Base-by-base conservation (phyloP, 306 rosid genomes). In the Acacia crassicarpa region DNA sequence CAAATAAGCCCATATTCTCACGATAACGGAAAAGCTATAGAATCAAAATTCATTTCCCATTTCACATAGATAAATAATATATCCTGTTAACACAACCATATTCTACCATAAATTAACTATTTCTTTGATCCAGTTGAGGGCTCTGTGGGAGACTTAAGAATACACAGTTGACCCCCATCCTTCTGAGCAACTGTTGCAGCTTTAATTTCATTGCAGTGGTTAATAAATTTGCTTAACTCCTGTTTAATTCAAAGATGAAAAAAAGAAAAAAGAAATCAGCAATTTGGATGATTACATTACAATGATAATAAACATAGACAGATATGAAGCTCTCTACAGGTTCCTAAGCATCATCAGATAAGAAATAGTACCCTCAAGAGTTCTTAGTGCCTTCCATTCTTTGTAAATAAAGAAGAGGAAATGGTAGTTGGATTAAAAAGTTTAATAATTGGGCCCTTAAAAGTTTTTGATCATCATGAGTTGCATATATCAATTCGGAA, bases 161-260 rank as follows among this genome's bases (percentile, higher is more conserved):
- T 88, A 83, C 87, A 88, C 46, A 95, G 82, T 65, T 91, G 94
- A 63, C n/a, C 98, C 99, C 99, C 98, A 32, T 95, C 98, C 85
- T 92, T 93, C 35, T 85, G 83, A 43, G 99, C 99, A 22, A 86
- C 84, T 1, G 96, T 89, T 58, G 96, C 98, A 0, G 97, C 98
- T 89, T 92, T 95, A 54, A 89, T 63, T 87, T 95, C 99, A 67
- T 95, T 95, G 91, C 94, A 90, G 56, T 91, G n/a, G 87, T 93
- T 95, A 63, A 95, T 93, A 87, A 95, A 95, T 89, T 95, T 95
- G 83, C 96, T 95, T 75, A 95, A 53, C 84, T 92, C 99, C 98
- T 95, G 84, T 58, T 74, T 88, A 30, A 78, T 77, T 69, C 83
- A 69, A 81, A 74, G 0, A 25, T 14, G 16, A 79, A 23, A 5